Conservation (phyloP, 2,329 filamentous ascomycete genomes). For the Didymella exigua region DNA sequence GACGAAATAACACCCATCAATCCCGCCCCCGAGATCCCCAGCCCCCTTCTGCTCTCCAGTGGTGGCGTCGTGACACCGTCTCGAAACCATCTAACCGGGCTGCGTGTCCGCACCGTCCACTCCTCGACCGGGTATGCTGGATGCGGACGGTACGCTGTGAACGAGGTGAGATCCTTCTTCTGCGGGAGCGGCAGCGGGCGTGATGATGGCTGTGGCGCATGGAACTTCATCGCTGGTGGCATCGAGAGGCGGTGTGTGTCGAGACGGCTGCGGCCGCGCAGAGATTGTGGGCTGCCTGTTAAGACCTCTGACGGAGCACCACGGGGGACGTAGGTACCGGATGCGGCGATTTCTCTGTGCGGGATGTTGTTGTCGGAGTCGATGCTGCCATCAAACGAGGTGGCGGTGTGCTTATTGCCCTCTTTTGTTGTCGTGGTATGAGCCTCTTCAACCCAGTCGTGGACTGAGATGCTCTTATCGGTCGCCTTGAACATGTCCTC, state of each 20-base stretch:
- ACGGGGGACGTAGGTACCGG: slow-evolving; percentile 21
- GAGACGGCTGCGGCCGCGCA: slow-evolving; percentile 9
- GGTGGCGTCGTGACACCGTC: slow-evolving; percentile 32
- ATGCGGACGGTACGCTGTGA: slow-evolving; percentile 30
- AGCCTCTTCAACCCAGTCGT: background rate
- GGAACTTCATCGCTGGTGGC: slow-evolving; percentile 30
- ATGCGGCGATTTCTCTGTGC: background rate
- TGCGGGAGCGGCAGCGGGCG: slow-evolving; percentile 27
- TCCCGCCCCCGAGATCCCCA: slow-evolving; percentile 13
- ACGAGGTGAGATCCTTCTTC: slow-evolving; percentile 20
- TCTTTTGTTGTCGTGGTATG: background rate
- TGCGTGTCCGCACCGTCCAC: slow-evolving; percentile 37
- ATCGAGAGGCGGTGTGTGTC: slow-evolving; percentile 30
- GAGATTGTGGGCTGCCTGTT: slow-evolving; percentile 5
- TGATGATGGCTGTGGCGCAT: slow-evolving; percentile 15
- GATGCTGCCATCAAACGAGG: background rate
- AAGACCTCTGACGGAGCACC: slow-evolving; percentile 9
- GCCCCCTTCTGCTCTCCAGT: slow-evolving; percentile 16
- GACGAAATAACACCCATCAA: slow-evolving; percentile 30
- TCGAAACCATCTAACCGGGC: slow-evolving; percentile 32
- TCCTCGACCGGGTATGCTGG: slow-evolving; percentile 34
- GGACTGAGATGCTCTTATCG: background rate
- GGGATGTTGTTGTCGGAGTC: background rate
- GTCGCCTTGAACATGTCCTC: background rate
- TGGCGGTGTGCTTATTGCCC: background rate